Conservation (phyloP, 1,284 basidiomycete species). For the Trichosporon sp. region DNA sequence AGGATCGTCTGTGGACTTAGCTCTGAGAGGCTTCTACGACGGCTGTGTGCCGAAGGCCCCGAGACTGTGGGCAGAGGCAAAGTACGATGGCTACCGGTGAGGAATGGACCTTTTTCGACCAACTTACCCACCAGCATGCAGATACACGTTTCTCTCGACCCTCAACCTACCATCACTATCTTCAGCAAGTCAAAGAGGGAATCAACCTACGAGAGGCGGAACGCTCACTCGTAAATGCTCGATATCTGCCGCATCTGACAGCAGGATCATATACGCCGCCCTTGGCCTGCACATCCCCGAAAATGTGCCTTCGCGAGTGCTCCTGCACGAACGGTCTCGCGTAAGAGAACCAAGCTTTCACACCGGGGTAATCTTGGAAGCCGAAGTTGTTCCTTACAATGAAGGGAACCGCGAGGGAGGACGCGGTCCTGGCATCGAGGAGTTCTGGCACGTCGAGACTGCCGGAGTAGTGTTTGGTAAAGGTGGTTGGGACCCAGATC, state of each 20-base stretch:
- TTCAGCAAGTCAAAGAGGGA: slow-evolving; percentile 79
- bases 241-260: slow-evolving; percentile 5
- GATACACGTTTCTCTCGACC: slow-evolving; percentile 63
- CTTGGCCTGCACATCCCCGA: slow-evolving; percentile 52
- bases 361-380: slow-evolving; percentile 64
- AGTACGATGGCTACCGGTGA: slow-evolving; percentile 81
- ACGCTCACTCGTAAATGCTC: slow-evolving; percentile 61
- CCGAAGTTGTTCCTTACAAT: slow-evolving; percentile 78
- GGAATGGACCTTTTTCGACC: neutral
- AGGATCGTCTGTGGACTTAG: slow-evolving; percentile 53
- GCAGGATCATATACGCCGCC: slow-evolving; percentile 59
- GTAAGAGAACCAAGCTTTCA: neutral
- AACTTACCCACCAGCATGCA: slow-evolving; percentile 53
- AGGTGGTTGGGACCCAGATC: neutral
- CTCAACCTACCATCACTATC: slow-evolving; percentile 58
- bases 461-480: slow-evolving; percentile 25
- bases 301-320: slow-evolving; percentile 13
- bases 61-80: slow-evolving; percentile 72
- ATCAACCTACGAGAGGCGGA: slow-evolving; percentile 65
- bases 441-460: slow-evolving; percentile 48
- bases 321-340: neutral
- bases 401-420: slow-evolving; percentile 48
- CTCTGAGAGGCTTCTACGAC: slow-evolving; percentile 54
- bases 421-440: slow-evolving; percentile 47
- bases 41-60: slow-evolving; percentile 10